Evolutionary conservation across 2,329 filamentous ascomycete species (phyloP).

Genomic region (Diaporthe amygdali): DNA sequence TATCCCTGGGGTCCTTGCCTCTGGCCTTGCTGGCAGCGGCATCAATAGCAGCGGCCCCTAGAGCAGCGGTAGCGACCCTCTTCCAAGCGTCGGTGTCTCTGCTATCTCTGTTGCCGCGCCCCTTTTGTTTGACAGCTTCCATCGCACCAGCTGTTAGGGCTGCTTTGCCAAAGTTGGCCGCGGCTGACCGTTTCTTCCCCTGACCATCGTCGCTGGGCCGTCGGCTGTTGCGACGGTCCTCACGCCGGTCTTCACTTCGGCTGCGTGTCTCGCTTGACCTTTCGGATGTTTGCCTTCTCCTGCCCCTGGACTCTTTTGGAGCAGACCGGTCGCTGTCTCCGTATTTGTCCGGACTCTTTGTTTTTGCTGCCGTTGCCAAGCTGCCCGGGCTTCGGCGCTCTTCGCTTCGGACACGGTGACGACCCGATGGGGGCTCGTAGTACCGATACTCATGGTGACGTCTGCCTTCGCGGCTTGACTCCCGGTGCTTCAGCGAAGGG

Average conservation of each 20-base stretch:
- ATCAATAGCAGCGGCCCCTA: constrained; percentile 9
- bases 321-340: not conserved
- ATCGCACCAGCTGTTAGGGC: constrained; percentile 3
- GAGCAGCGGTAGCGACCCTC: constrained; percentile 15
- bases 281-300: not conserved
- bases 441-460: constrained; percentile 18
- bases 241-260: not conserved
- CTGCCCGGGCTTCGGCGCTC: not conserved
- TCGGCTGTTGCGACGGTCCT: not conserved
- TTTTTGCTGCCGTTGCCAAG: not conserved
- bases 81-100: constrained; percentile 4
- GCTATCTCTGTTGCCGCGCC: not conserved
- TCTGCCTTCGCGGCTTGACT: constrained; percentile 15
- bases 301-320: constrained; percentile 1
- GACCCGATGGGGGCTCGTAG: constrained; percentile 9
- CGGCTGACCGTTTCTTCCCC: not conserved
- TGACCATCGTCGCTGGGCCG: not conserved
- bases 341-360: not conserved
- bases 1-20: not conserved
- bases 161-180: constrained; percentile 7
- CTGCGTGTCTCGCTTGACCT: not conserved
- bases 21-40: constrained; percentile 8
- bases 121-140: constrained; percentile 11
- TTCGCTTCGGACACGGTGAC: not conserved
- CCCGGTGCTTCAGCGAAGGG: constrained; percentile 13